A percentile compares a stretch with the other conserved stretches of the same genome.
These are phyloP conservation scores for Botrytis hyacinthi DNA, from an alignment of 2,329 filamentous ascomycete genomes.

Conservation along the genomic window DNA sequence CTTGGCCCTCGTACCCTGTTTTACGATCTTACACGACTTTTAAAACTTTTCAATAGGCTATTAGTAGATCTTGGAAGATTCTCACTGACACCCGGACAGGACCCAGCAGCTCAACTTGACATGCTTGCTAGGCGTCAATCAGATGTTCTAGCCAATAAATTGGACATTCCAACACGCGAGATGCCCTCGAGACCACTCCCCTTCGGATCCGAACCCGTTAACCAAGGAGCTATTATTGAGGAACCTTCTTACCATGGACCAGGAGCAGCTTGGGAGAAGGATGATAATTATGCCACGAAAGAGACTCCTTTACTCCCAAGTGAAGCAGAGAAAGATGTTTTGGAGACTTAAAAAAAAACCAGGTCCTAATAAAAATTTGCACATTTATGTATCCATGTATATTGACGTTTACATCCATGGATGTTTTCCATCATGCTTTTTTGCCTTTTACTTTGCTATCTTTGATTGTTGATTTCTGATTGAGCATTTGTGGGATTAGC, in stretches of 20 bases:
- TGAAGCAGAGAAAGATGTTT: slow-evolving; percentile 38
- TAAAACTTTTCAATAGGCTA: slow-evolving; percentile 15
- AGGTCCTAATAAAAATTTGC: slow-evolving; percentile 8
- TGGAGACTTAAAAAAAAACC: slow-evolving; percentile 28
- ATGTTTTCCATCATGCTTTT: neutral
- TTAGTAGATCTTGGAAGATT: slow-evolving; percentile 14
- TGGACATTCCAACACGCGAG: slow-evolving; percentile 43
- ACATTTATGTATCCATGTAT: slow-evolving; percentile 16
- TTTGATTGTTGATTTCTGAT: neutral
- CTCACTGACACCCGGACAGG: slow-evolving; percentile 48
- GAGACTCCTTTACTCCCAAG: slow-evolving; percentile 39
- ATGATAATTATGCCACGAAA: slow-evolving; percentile 44
- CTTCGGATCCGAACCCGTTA: slow-evolving; percentile 53
- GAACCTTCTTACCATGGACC: slow-evolving; percentile 52
- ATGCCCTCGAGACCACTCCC: slow-evolving; percentile 52
- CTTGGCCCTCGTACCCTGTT: slow-evolving; percentile 4
- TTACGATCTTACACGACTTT: slow-evolving; percentile 15
- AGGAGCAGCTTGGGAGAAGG: slow-evolving; percentile 52
- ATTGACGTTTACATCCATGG: neutral
- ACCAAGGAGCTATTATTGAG: slow-evolving; percentile 40
- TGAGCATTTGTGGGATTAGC: neutral
- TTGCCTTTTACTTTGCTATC: neutral
- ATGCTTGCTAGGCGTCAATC: slow-evolving; percentile 67
- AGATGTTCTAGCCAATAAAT: slow-evolving; percentile 56
- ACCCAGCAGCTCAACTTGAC: slow-evolving; percentile 67